These are phyloP conservation scores for Inonotus hispidus DNA, from an alignment of 1,284 basidiomycete species.

Conservation along the genomic window DNA sequence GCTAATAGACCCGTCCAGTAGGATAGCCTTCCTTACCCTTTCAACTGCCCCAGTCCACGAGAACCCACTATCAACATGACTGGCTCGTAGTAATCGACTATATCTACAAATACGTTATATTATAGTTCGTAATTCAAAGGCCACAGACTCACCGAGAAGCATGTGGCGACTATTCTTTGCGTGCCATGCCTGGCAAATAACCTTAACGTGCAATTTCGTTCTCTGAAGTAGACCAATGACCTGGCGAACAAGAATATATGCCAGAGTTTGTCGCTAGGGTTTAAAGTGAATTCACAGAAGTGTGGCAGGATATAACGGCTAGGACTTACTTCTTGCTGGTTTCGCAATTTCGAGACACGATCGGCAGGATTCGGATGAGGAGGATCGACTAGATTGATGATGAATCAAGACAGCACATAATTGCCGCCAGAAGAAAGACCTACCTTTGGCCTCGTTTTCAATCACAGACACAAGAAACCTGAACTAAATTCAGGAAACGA, in stretches of 20 bases:
- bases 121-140: background rate
- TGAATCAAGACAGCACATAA: conserved; percentile 5
- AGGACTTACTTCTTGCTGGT: conserved; percentile 77
- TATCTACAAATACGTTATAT: conserved; percentile 42
- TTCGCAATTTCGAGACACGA: conserved; percentile 68
- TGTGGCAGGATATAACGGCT: conserved; percentile 5
- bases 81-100: conserved; percentile 88
- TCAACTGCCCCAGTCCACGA: conserved; percentile 83
- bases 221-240: conserved; percentile 87
- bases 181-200: conserved; percentile 93
- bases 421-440: conserved; percentile 24
- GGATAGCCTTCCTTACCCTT: conserved; percentile 51
- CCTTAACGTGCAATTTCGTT: conserved; percentile 79
- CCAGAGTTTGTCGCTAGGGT: conserved; percentile 75
- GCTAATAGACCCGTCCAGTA: background rate
- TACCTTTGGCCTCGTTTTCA: conserved; percentile 89
- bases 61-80: conserved; percentile 95
- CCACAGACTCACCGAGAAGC: conserved; percentile 58
- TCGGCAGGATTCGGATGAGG: conserved; percentile 64
- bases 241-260: conserved; percentile 84
- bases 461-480: conserved; percentile 83
- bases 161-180: conserved; percentile 93
- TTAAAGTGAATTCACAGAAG: background rate
- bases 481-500: conserved; percentile 3
- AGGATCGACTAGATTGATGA: conserved; percentile 62